These are phyloP conservation scores for Magnolia kwangsiensis DNA, from an alignment of 164 flowering plant genomes.

Conservation along the genomic window DNA sequence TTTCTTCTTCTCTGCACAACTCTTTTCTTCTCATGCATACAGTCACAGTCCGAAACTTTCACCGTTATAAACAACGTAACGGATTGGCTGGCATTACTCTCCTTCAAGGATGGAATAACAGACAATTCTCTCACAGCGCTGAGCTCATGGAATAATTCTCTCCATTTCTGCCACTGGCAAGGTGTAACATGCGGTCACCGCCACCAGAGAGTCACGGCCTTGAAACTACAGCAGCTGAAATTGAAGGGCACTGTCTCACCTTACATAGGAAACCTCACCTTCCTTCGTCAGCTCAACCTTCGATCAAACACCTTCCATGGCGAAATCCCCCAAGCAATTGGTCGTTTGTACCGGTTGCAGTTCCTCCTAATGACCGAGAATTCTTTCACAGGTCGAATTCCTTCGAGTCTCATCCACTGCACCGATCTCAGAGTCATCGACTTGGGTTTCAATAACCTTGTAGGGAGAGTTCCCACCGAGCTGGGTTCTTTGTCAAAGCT, in stretches of 20 bases:
- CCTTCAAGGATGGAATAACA: slow-evolving; percentile 14
- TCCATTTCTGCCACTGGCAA: slow-evolving; percentile 18
- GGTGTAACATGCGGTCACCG: slow-evolving; percentile 20
- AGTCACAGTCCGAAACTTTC: too few species aligned
- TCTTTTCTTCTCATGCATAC: background rate
- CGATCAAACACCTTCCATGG: slow-evolving; percentile 32
- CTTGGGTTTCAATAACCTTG: slow-evolving; percentile 23
- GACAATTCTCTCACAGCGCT: slow-evolving; percentile 13
- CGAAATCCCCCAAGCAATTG: slow-evolving; percentile 27
- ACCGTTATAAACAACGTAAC: background rate
- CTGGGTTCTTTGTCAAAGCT: slow-evolving; percentile 28
- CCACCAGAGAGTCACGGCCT: slow-evolving; percentile 23
- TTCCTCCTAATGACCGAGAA: slow-evolving; percentile 30
- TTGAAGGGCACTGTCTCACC: slow-evolving; percentile 35
- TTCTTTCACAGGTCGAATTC: slow-evolving; percentile 29
- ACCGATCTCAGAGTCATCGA: slow-evolving; percentile 21
- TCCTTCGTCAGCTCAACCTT: slow-evolving; percentile 31
- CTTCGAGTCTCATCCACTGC: slow-evolving; percentile 23
- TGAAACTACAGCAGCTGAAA: slow-evolving; percentile 20
- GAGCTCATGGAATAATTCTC: slow-evolving; percentile 18
- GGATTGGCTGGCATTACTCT: slow-evolving; percentile 11
- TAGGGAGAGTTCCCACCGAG: slow-evolving; percentile 33
- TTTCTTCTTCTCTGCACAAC: background rate
- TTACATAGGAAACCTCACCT: slow-evolving; percentile 41
- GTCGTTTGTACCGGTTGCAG: slow-evolving; percentile 29